Base-by-base conservation (phyloP, 306 rosid species). In the Malus sieversii region DNA sequence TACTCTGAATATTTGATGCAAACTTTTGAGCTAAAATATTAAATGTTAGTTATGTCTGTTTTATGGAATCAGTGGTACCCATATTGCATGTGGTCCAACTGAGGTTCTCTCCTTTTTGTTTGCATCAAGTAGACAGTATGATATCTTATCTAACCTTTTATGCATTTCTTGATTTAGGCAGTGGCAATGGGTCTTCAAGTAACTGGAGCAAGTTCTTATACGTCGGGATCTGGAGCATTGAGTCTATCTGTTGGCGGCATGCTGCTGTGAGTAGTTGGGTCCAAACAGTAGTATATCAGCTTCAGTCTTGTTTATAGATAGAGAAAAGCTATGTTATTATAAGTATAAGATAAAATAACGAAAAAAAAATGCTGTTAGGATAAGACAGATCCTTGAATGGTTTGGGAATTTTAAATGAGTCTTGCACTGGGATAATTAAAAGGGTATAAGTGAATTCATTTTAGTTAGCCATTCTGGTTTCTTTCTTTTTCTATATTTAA, bases 191-290 rank as follows among this genome's bases (percentile, higher is more conserved):
- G 83, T 79, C 82, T 92, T 40, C 93, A 92, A 85, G 90, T 82
- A 70, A 68, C 82, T 75, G 97, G 87, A 74, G 89, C 90, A 46
- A 88, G 90, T 77, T 84, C 92, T 42, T 83, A 71, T 46, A 78
- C 81, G 66, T 78, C 96, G 38, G 86, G 88, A 60, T 79, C 82
- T 72, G 89, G 79, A 75, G 76, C 89, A 40, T 73, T 84, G 86
- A 88, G 83, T 79, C 86, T 92, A 45, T 88, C 97, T 15, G 87
- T 88, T 44, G 97, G 97, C 71, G 92, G 96, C 87, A 88, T 90
- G 87, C 86, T 90, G 71, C 79, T 90, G 97, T 92, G 84, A 92
- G 96, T 90, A 25, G 25, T 25, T 25, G 25, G 25, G 25, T 25
- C 25, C 25, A 25, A 25, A 25, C 25, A 25, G 25, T 25, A 60